Conservation (phyloP, 805 yeast species). For the Candida silvatica region DNA sequence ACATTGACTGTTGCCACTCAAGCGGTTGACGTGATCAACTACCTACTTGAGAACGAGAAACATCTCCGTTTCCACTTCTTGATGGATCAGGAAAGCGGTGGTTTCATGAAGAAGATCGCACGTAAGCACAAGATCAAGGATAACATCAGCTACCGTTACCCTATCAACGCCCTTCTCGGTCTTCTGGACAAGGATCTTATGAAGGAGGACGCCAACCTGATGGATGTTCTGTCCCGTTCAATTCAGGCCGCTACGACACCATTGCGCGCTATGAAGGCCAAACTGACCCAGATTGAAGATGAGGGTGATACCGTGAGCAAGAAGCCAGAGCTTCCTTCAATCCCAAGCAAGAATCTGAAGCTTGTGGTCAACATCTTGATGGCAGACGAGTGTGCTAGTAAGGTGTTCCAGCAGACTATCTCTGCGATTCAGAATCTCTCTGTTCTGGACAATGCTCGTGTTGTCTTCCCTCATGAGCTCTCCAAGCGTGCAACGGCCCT, state of each 20-base stretch:
- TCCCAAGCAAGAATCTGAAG: constrained; percentile 55
- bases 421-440: constrained; percentile 74
- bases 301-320: constrained; percentile 13
- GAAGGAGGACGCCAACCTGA: constrained; percentile 60
- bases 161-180: constrained; percentile 60
- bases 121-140: constrained; percentile 28
- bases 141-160: constrained; percentile 49
- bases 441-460: constrained; percentile 49
- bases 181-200: constrained; percentile 58
- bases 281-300: constrained; percentile 28
- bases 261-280: constrained; percentile 37
- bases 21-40: constrained; percentile 65
- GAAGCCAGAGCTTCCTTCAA: constrained; percentile 41
- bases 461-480: constrained; percentile 58
- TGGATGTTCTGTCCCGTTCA: constrained; percentile 70
- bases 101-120: constrained; percentile 29
- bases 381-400: constrained; percentile 77
- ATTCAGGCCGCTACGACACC: constrained; percentile 75
- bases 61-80: constrained; percentile 69
- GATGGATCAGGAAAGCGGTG: constrained; percentile 61
- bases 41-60: constrained; percentile 55
- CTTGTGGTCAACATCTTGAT: constrained; percentile 59
- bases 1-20: constrained; percentile 71
- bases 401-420: constrained; percentile 77
- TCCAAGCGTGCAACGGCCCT: constrained; percentile 54